Conservation (phyloP, 2,329 filamentous ascomycete species). For the Trichoderma sp. region DNA sequence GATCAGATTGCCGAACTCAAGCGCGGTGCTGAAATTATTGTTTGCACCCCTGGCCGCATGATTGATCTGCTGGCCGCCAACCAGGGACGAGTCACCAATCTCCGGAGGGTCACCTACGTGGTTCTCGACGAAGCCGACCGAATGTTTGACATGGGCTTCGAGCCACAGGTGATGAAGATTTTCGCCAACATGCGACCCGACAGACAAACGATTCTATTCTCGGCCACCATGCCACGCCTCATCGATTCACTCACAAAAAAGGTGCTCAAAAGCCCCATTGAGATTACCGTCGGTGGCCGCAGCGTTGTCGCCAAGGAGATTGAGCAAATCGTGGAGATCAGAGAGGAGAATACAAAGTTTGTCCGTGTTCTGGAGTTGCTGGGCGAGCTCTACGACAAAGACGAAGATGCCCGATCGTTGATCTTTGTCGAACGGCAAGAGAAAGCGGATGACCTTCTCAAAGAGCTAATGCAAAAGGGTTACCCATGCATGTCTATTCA, state of each 20-base stretch:
- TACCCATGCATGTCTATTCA: slow-evolving; percentile 94
- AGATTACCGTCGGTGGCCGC: slow-evolving; percentile 87
- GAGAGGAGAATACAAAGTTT: slow-evolving; percentile 80
- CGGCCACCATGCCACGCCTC: slow-evolving; percentile 90
- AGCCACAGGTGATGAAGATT: slow-evolving; percentile 97
- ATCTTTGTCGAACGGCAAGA: slow-evolving; percentile 94
- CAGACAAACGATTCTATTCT: slow-evolving; percentile 91
- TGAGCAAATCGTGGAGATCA: slow-evolving; percentile 86
- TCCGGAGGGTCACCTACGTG: slow-evolving; percentile 85
- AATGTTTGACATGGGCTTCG: slow-evolving; percentile 99
- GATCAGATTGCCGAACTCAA: slow-evolving; percentile 97
- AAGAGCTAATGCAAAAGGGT: slow-evolving; percentile 75
- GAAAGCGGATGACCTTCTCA: slow-evolving; percentile 75
- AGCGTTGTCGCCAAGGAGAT: slow-evolving; percentile 89
- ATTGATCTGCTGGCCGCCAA: slow-evolving; percentile 95
- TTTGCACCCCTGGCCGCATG: slow-evolving; percentile 91
- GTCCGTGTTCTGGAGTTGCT: slow-evolving; percentile 78
- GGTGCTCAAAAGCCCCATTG: slow-evolving; percentile 76
- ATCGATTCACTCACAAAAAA: slow-evolving; percentile 91
- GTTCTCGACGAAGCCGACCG: slow-evolving; percentile 96
- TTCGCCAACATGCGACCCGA: slow-evolving; percentile 88
- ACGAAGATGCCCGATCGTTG: slow-evolving; percentile 85
- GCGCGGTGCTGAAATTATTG: slow-evolving; percentile 89
- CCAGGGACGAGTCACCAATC: slow-evolving; percentile 87
- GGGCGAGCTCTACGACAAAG: slow-evolving; percentile 78